Percentiles rank a stretch among this genome's conserved stretches.
These are phyloP conservation scores for Cunninghamia lanceolata DNA, from an alignment of 75 land plant genomes.

Conservation along the genomic window DNA sequence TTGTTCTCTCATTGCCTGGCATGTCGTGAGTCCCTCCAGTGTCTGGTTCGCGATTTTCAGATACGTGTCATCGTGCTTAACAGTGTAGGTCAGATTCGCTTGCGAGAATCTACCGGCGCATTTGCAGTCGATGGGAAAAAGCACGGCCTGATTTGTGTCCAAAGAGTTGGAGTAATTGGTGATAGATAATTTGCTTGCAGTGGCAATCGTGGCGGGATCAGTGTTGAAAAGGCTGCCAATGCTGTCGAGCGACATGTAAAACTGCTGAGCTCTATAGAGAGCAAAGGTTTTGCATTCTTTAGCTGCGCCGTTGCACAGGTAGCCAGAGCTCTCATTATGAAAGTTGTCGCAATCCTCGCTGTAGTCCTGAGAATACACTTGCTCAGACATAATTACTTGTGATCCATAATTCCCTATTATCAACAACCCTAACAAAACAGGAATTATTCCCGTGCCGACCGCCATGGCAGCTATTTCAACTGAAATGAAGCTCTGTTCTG, in stretches of 20 bases:
- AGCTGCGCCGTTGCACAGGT: not conserved
- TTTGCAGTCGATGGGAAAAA: slow-evolving; percentile 9
- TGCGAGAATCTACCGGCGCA: slow-evolving; percentile 23
- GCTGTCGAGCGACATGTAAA: not conserved
- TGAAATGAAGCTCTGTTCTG: too few species aligned
- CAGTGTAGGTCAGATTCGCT: slow-evolving; percentile 23
- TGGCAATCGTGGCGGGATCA: too few species aligned
- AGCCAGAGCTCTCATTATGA: not conserved
- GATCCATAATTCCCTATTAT: too few species aligned
- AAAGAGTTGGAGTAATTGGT: slow-evolving; percentile 12
- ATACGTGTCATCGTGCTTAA: slow-evolving; percentile 37
- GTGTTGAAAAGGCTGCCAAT: not conserved
- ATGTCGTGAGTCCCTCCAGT: slow-evolving; percentile 41
- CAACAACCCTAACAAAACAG: too few species aligned
- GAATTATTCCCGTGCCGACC: too few species aligned
- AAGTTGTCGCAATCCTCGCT: not conserved
- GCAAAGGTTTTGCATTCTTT: not conserved
- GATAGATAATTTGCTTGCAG: not conserved
- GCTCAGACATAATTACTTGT: not conserved
- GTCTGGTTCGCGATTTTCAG: too few species aligned
- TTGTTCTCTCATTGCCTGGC: slow-evolving; percentile 38
- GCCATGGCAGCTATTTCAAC: too few species aligned
- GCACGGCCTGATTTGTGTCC: not conserved
- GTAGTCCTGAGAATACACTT: not conserved
- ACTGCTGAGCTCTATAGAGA: not conserved